A percentile compares a stretch with the other conserved stretches of the same genome.
Evolutionary conservation across 305 asterid genomes (phyloP).

Genomic region (Fraxinus albicans): DNA sequence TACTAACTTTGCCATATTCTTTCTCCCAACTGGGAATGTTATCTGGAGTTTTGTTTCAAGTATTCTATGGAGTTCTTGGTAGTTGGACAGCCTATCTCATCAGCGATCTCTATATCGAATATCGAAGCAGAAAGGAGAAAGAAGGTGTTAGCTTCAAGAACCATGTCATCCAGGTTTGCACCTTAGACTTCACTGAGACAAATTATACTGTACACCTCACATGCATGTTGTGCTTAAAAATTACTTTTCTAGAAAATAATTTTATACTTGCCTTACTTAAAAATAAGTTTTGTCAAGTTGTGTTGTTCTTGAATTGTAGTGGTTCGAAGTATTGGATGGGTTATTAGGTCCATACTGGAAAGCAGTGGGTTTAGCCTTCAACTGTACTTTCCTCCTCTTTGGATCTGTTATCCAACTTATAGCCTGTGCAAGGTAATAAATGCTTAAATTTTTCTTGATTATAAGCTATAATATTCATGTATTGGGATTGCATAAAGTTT

Average conservation of each 20-base stretch:
- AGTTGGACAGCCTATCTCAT: conserved; percentile 95
- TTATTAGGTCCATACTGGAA: conserved; percentile 91
- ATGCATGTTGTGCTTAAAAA: not conserved
- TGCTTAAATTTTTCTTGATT: not conserved
- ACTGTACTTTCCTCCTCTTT: conserved; percentile 87
- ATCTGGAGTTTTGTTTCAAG: conserved; percentile 71
- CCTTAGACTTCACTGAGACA: not conserved
- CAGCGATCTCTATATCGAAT: conserved; percentile 78
- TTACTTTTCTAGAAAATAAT: not conserved
- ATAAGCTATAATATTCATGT: not conserved
- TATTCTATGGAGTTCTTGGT: conserved; percentile 78
- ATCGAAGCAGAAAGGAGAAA: conserved; percentile 75
- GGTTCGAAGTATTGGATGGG: conserved; percentile 97
- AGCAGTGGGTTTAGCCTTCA: conserved; percentile 83
- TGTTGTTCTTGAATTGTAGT: conserved; percentile 41
- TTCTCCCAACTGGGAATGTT: conserved; percentile 85
- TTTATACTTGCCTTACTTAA: not conserved
- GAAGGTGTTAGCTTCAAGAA: conserved; percentile 83
- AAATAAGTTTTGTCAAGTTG: not conserved
- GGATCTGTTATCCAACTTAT: conserved; percentile 97
- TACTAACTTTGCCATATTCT: conserved; percentile 80
- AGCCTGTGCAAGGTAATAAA: conserved; percentile 77
- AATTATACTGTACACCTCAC: not conserved
- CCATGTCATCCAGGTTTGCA: conserved; percentile 89
- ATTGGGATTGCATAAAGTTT: not conserved